These are phyloP conservation scores for Hypericum perforatum DNA, from an alignment of 345 rosid species.

Conservation along the genomic window DNA sequence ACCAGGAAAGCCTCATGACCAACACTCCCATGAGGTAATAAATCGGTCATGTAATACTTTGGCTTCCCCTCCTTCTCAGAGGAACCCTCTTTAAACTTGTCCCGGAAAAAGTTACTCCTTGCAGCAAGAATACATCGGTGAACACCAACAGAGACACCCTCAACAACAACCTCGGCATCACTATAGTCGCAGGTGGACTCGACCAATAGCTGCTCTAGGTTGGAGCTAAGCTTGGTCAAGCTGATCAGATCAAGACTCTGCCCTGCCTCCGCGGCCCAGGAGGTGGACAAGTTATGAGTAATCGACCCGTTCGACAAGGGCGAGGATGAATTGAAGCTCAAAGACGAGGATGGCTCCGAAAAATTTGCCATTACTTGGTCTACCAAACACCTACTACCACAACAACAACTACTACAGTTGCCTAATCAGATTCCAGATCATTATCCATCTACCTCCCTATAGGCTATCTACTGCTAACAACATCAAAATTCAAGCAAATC, in stretches of 20 bases:
- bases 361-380: conserved; percentile 41
- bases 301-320: conserved; percentile 37
- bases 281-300: conserved; percentile 26
- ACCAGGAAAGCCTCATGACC: conserved; percentile 32
- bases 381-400: too few relatives aligned
- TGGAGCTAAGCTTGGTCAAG: conserved; percentile 66
- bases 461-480: too few relatives aligned
- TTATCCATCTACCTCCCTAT: too few relatives aligned
- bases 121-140: conserved; percentile 41
- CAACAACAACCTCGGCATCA: conserved; percentile 35
- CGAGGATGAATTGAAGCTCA: conserved; percentile 67
- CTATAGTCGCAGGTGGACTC: conserved; percentile 24
- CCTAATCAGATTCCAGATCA: neutral
- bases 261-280: conserved; percentile 26
- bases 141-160: conserved; percentile 24
- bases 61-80: conserved; percentile 19
- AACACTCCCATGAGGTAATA: conserved; percentile 23
- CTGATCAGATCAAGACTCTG: conserved; percentile 49
- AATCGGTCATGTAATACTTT: conserved; percentile 20
- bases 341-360: conserved; percentile 67
- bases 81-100: conserved; percentile 17
- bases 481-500: too few relatives aligned
- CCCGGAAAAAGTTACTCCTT: conserved; percentile 29
- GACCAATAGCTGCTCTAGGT: conserved; percentile 60
- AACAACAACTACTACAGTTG: neutral